Evolutionary conservation across 495 filamentous ascomycete species (phyloP).

Genomic region (Aspergillus campestris): DNA sequence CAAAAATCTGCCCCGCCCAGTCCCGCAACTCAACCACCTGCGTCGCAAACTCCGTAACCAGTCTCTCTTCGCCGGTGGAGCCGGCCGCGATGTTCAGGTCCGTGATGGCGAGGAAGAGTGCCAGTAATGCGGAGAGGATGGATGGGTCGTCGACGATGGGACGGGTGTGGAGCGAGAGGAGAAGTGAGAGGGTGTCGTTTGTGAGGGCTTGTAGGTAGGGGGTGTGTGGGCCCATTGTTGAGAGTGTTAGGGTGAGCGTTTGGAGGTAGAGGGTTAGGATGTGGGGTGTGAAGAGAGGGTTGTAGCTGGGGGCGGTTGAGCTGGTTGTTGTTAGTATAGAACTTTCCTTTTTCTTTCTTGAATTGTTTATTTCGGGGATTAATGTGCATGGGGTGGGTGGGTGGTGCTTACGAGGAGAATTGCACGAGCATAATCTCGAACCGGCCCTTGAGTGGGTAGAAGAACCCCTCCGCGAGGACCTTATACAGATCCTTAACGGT

Average conservation of each 20-base stretch:
- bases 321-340: slow-evolving; percentile 10
- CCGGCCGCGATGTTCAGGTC: slow-evolving; percentile 62
- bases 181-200: slow-evolving; percentile 35
- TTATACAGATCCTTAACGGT: slow-evolving; percentile 68
- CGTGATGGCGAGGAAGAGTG: slow-evolving; percentile 69
- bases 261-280: slow-evolving; percentile 43
- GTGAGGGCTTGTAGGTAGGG: slow-evolving; percentile 38
- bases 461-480: slow-evolving; percentile 69
- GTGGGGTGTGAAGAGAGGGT: slow-evolving; percentile 34
- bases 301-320: slow-evolving; percentile 28
- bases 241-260: slow-evolving; percentile 42
- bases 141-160: slow-evolving; percentile 46
- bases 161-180: slow-evolving; percentile 35
- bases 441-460: slow-evolving; percentile 60
- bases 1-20: slow-evolving; percentile 55
- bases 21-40: slow-evolving; percentile 35
- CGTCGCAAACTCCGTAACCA: slow-evolving; percentile 47
- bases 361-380: no score
- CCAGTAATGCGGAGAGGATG: slow-evolving; percentile 66
- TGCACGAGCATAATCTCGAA: slow-evolving; percentile 40
- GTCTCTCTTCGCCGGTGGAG: slow-evolving; percentile 53
- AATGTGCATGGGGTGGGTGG: neutral
- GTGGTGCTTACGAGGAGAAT: slow-evolving; percentile 27
- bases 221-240: slow-evolving; percentile 40
- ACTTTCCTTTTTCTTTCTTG: no score